These are phyloP conservation scores for Aspergillus ruber DNA, from an alignment of 2,329 filamentous ascomycete genomes.

Conservation along the genomic window DNA sequence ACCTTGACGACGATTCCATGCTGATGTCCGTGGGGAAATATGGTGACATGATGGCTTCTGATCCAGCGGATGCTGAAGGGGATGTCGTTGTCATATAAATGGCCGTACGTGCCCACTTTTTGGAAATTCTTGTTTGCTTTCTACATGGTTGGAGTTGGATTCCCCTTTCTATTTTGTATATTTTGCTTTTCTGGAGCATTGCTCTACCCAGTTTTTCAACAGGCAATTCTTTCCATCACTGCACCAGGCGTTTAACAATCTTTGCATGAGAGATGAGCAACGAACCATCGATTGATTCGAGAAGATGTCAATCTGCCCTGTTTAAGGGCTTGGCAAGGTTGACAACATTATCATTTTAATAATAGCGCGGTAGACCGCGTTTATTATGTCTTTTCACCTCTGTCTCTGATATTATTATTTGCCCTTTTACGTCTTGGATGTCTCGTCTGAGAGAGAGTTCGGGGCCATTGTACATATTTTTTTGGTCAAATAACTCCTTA, in stretches of 20 bases:
- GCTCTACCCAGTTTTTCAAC: slow-evolving; percentile 12
- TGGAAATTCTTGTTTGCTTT: slow-evolving; percentile 13
- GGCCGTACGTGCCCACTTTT: slow-evolving; percentile 10
- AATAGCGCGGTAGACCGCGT: slow-evolving; percentile 18
- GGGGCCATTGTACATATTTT: slow-evolving; percentile 17
- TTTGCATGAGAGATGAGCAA: slow-evolving; percentile 27
- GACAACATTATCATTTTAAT: slow-evolving; percentile 11
- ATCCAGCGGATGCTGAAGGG: slow-evolving; percentile 40
- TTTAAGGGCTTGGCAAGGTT: slow-evolving; percentile 8
- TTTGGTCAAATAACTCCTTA: slow-evolving; percentile 3
- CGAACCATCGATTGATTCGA: slow-evolving; percentile 17
- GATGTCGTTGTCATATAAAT: slow-evolving; percentile 41
- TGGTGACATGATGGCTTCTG: slow-evolving; percentile 40
- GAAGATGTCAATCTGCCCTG: slow-evolving; percentile 9
- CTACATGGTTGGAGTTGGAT: slow-evolving; percentile 25
- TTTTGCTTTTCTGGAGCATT: slow-evolving; percentile 18
- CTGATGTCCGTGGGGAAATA: slow-evolving; percentile 39
- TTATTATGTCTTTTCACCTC: slow-evolving; percentile 2
- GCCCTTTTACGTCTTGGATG: neutral
- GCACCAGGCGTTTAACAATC: slow-evolving; percentile 20
- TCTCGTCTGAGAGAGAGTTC: neutral
- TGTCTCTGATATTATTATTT: slow-evolving; percentile 3
- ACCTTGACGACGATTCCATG: slow-evolving; percentile 49
- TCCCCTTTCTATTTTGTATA: slow-evolving; percentile 2
- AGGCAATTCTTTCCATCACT: slow-evolving; percentile 14